A percentile compares a stretch with the other conserved stretches of the same genome.
Conservation (phyloP, 441 rosid species). For the Raphanus hybrid region DNA sequence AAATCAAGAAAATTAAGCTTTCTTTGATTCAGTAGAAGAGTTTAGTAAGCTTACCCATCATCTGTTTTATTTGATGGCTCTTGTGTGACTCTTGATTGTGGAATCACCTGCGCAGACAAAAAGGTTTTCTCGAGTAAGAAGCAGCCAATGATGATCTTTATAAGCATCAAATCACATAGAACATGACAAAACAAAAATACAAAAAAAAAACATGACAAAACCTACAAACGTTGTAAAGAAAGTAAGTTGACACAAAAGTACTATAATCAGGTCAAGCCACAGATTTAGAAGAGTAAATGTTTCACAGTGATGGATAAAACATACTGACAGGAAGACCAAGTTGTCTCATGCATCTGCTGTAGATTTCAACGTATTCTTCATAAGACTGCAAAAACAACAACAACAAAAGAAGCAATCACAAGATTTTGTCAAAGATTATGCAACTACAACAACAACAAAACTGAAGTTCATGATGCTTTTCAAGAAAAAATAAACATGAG, state of each 20-base stretch:
- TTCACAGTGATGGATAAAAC: slow-evolving; percentile 28
- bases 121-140: background rate
- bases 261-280: background rate
- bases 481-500: background rate
- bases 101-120: slow-evolving; percentile 48
- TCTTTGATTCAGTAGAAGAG: slow-evolving; percentile 18
- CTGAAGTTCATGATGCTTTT: background rate
- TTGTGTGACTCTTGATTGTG: slow-evolving; percentile 47
- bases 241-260: slow-evolving; percentile 14
- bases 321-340: slow-evolving; percentile 69
- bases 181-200: background rate
- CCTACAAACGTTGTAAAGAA: slow-evolving; percentile 1
- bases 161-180: slow-evolving; percentile 14
- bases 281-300: background rate
- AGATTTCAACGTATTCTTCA: slow-evolving; percentile 90
- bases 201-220: background rate
- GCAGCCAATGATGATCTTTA: background rate
- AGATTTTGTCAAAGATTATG: slow-evolving; percentile 34
- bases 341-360: slow-evolving; percentile 72
- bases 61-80: slow-evolving; percentile 60
- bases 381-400: slow-evolving; percentile 71
- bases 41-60: slow-evolving; percentile 56
- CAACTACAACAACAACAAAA: background rate
- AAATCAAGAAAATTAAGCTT: background rate
- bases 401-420: slow-evolving; percentile 17